Evolutionary conservation across 2,329 filamentous ascomycete genomes (phyloP).

Genomic region (Fusarium oligoseptatum): DNA sequence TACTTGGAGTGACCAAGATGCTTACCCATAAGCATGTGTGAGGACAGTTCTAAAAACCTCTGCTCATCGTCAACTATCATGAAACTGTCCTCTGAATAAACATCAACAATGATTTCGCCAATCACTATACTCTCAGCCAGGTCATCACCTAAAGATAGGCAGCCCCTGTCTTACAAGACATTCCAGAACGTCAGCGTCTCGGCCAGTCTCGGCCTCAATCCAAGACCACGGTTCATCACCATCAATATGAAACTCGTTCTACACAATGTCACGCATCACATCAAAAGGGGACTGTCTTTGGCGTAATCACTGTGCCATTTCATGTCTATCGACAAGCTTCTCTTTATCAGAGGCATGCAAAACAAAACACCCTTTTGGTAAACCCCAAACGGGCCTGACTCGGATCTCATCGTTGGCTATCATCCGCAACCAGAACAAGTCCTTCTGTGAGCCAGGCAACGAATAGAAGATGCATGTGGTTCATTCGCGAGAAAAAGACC

Average conservation of each 20-base stretch:
- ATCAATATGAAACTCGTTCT: neutral
- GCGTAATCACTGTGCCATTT: slow-evolving; percentile 34
- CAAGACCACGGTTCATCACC: neutral
- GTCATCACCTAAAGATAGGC: neutral
- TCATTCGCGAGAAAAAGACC: slow-evolving; percentile 31
- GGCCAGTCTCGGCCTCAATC: neutral
- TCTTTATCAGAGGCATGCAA: slow-evolving; percentile 25
- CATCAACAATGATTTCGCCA: neutral
- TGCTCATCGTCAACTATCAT: neutral
- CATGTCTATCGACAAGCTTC: slow-evolving; percentile 39
- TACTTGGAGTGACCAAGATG: neutral
- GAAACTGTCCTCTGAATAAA: neutral
- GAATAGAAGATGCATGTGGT: slow-evolving; percentile 41
- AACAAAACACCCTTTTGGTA: slow-evolving; percentile 37
- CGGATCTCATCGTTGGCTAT: neutral
- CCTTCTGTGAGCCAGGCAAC: slow-evolving; percentile 22
- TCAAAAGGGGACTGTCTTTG: neutral
- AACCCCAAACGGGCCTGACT: slow-evolving; percentile 36
- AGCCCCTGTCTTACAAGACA: slow-evolving; percentile 2
- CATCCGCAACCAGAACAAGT: neutral
- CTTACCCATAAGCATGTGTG: neutral
- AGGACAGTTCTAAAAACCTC: neutral
- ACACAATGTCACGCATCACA: neutral
- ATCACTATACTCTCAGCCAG: neutral
- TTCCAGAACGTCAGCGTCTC: slow-evolving; percentile 1